Evolutionary conservation across 2,329 filamentous ascomycete genomes (phyloP), one percentile per base, ranked within the genome.

Genomic region (Chaetomium olivaceum): DNA sequence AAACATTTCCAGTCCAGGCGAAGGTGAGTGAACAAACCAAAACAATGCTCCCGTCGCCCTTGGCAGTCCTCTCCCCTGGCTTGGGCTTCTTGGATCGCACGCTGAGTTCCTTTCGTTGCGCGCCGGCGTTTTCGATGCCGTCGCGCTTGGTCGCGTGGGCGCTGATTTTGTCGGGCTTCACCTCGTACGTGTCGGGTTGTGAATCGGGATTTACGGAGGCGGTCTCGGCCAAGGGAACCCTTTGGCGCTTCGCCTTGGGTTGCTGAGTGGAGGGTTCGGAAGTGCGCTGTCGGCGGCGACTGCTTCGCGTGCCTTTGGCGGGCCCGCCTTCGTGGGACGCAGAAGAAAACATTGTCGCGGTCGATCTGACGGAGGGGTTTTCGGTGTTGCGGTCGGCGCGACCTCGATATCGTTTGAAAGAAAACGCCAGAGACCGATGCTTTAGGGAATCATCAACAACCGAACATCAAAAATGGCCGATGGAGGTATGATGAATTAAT

Each of bases 41-140:
- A 71, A 89, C 81, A 67, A 87, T 80, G 71, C 86, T 89, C 36
- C 87, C 86, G 74, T 92, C 89, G 57, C 87, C 88, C 75, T 90
- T 91, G 71, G 80, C 82, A 54, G 81, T 80, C 71, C 89, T 83
- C 73, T 91, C 87, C 67, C 82, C 82, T n/a, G 82, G 78, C 73
- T 88, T 88, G 56, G 82, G 74, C 75, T 89, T 89, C 74, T 89
- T 89, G 11, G 84, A 82, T 68, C 87, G 82, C 48, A 89, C 80
- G 65, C 80, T 85, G 56, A 87, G 80, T 71, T 89, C 86, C 70
- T 81, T 83, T 61, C 70, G 68, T 50, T 68, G 60, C 61, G 66
- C 52, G 74, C 68, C 67, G 7, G 74, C 67, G 65, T 78, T 80
- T 70, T 85, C 82, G 70, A 81, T 74, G 70, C 79, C 78, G 68